Percentiles rank a stretch among this genome's conserved stretches.
phyloP scores from a whole-genome alignment of 768 basidiomycete species.

The Cantharellus anzutake region DNA sequence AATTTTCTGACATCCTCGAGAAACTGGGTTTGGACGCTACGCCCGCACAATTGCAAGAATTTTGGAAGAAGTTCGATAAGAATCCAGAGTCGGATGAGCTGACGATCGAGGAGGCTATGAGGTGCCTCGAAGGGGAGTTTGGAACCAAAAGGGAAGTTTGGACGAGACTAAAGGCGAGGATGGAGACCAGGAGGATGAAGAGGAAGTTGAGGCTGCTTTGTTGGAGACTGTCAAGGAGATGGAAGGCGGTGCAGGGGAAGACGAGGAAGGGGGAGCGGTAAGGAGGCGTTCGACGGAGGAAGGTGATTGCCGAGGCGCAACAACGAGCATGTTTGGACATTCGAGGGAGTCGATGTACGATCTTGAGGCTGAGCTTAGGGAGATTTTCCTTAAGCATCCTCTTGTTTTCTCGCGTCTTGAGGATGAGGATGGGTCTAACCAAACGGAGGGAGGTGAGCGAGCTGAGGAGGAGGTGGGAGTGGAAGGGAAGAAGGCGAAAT shows the following conservation, averaged over 20 bases:
- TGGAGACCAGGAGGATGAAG: not conserved
- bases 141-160: conserved; percentile 11
- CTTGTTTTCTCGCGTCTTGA: not conserved
- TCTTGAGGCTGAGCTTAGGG: not conserved
- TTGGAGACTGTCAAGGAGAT: not conserved
- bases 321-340: not conserved
- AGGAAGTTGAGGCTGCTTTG: not conserved
- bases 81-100: conserved; percentile 47
- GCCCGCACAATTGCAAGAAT: conserved; percentile 51
- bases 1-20: conserved; percentile 88
- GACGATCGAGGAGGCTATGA: conserved; percentile 55
- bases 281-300: not conserved
- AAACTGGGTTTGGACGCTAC: conserved; percentile 87
- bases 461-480: not conserved
- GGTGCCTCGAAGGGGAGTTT: conserved; percentile 72
- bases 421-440: not conserved
- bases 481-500: too few species aligned
- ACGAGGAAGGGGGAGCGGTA: not conserved
- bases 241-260: not conserved
- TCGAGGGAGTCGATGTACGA: not conserved
- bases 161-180: too few species aligned
- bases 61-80: conserved; percentile 58
- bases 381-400: not conserved
- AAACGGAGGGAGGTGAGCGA: too few species aligned
- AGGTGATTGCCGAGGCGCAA: not conserved